A percentile compares a stretch with the other conserved stretches of the same genome.
Evolutionary conservation across 495 filamentous ascomycete species (phyloP).

Genomic region (Entonaema liquescens): DNA sequence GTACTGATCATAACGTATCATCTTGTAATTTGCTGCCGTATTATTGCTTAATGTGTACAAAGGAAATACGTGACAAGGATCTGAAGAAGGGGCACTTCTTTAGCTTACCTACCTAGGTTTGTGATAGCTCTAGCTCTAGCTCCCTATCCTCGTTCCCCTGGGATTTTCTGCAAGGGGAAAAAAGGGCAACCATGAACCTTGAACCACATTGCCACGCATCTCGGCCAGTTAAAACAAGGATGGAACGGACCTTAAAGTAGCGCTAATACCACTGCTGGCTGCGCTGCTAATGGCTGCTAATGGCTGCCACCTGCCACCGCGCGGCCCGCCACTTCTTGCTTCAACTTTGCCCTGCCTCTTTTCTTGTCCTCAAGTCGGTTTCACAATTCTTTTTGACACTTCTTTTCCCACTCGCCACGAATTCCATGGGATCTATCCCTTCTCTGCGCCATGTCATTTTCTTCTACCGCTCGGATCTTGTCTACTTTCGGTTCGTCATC

Average conservation of each 20-base stretch:
- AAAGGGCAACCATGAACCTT: neutral
- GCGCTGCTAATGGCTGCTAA: neutral
- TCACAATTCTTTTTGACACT: neutral
- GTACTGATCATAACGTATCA: neutral
- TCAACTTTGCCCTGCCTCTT: conserved; percentile 12
- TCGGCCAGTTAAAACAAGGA: conserved; percentile 33
- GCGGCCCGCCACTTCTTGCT: conserved; percentile 23
- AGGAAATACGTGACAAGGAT: neutral
- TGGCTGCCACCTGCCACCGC: neutral
- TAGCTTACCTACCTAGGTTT: no score
- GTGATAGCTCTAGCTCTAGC: no score
- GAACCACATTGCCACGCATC: conserved; percentile 23
- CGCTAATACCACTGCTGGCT: neutral
- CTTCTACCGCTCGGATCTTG: conserved; percentile 32
- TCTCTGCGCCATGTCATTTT: conserved; percentile 11
- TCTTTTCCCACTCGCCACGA: neutral
- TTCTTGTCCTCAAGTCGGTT: neutral
- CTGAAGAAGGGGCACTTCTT: neutral
- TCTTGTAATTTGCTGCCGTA: neutral
- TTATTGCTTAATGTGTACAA: neutral
- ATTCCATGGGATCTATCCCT: neutral
- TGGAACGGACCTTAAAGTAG: conserved; percentile 40
- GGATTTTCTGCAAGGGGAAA: conserved; percentile 34
- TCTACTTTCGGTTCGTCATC: conserved; percentile 20
- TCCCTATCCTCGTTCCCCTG: conserved; percentile 4